Base-by-base conservation (phyloP, 1,284 basidiomycete species). In the Ustilago nuda region DNA sequence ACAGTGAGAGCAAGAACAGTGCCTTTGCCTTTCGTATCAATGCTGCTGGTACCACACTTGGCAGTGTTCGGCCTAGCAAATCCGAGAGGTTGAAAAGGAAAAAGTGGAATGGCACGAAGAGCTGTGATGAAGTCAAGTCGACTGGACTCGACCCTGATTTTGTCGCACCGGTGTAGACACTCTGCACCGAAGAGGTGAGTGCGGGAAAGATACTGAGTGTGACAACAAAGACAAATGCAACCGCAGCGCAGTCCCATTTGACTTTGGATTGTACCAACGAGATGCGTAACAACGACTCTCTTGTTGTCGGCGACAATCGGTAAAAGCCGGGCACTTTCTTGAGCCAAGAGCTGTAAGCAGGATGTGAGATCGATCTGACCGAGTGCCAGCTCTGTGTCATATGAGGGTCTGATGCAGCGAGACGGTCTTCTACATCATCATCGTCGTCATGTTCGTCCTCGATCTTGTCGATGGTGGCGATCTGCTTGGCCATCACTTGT, bases 31-130 rank as follows among this genome's bases (percentile, higher is more conserved):
- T 70, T 9, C 70, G 51, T 9, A 66, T 59, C 57, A 63, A 53
- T 1, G 69, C 36, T n/a, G 53, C 50, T 6, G 76, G 57, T 13
- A 72, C 39, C 12, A 82, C 12, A 4, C 77, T 70, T 6, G 82
- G 82, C 41, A 82, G 46, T 8, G 73, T 71, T 17, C 82, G 56
- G 1, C 82, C 82, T 3, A 82, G 46, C 52, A 84, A 37, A 45
- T 84, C 82, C 1, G 73, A 70, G 3, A 68, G 30, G 55, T 84
- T 84, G 78, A 82, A 82, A 30, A 78, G 61, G 56, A 84, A 55
- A 37, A 82, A 82, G 68, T 84, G 82, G 61, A 78, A 72, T 0
- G 82, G 78, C 11, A 82, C 75, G 33, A 84, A 84, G 17, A 82
- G 62, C 64, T 82, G 77, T 12, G 81, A 78, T 27, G 76, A 75